Percentiles rank a stretch among this genome's conserved stretches.
phyloP scores from a whole-genome alignment of 1,284 basidiomycete genomes.

The Golubevia sp. region DNA sequence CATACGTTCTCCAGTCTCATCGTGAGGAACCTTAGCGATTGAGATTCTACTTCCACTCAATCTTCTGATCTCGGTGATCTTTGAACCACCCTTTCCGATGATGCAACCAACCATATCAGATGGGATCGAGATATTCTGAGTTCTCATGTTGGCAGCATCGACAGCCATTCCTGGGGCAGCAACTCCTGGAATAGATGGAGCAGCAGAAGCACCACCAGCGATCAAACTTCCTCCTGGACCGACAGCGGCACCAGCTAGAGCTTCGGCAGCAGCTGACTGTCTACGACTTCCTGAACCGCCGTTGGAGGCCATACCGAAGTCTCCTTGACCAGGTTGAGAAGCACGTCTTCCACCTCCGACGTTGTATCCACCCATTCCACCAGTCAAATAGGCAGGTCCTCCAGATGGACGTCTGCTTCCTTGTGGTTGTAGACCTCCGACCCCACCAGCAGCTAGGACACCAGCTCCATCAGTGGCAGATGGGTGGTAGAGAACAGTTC shows the following conservation, averaged over 20 bases:
- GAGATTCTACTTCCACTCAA: constrained; percentile 95
- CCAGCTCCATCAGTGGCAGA: constrained; percentile 61
- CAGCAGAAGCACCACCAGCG: constrained; percentile 44
- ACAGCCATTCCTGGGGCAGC: constrained; percentile 24
- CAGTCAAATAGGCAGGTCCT: constrained; percentile 62
- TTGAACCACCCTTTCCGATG: constrained; percentile 87
- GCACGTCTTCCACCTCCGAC: constrained; percentile 35
- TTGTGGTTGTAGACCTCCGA: constrained; percentile 48
- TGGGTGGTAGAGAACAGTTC: constrained; percentile 94
- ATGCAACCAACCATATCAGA: constrained; percentile 79
- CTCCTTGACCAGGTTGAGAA: constrained; percentile 13
- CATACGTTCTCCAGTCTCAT: constrained; percentile 98
- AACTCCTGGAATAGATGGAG: constrained; percentile 28
- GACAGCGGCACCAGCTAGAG: constrained; percentile 41
- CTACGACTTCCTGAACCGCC: not conserved
- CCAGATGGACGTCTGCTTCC: constrained; percentile 27
- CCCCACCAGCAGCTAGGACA: constrained; percentile 65
- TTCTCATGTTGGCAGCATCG: constrained; percentile 77
- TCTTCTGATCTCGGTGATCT: constrained; percentile 98
- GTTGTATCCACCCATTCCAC: constrained; percentile 8
- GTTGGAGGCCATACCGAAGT: not conserved
- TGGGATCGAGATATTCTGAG: constrained; percentile 98
- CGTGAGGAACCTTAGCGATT: constrained; percentile 97
- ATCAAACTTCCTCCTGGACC: constrained; percentile 49
- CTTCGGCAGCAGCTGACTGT: constrained; percentile 17